Base-by-base conservation (phyloP, 73 alveolate species). In the Tetrahymena borealis region DNA sequence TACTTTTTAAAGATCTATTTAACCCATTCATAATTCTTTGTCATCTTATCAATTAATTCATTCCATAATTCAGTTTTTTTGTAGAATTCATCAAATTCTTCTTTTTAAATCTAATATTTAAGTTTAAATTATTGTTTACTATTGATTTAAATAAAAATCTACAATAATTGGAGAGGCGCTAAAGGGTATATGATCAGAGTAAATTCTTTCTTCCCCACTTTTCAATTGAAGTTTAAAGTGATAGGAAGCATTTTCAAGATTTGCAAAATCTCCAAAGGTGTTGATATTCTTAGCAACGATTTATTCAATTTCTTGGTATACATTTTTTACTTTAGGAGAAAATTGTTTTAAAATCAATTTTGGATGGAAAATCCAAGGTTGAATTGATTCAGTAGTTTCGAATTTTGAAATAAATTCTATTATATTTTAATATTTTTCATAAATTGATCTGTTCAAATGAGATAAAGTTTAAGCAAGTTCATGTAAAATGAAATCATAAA, bases 21-120 rank as follows among this genome's bases (percentile, higher is more conserved):
- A 11, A 41, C 90, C 95, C 95, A 92, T 92, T 92, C 92, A 78
- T 78, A 92, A n/a, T 92, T 40, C 36, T 77, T 78, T 12, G 92
- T 40, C 95, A 92, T 92, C 32, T 78, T 92, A 32, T 78, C 92
- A 37, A 92, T 85, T 2, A 92, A 78, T n/a, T 78, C 90, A 78
- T 92, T 78, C 60, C 90, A 78, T 33, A 92, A 33, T 32, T 40
- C 18, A n/a, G 95, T 92, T 78, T 92, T 92, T 16, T 78, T 78
- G n/a, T 92, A 78, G 39, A 92, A 38, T 32, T 92, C 95, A 36
- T 92, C 92, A 10, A 92, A 78, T 18, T 78, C 90, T 78, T 92
- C 78, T 36, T 92, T 78, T 33, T 92, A 38, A 36, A 92, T 92
- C 94, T 91, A 60, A 13, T 24, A 18, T 10, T 18, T 7, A 2